Conservation (phyloP, 2,329 filamentous ascomycete species). For the Taxawa tesnikishii region DNA sequence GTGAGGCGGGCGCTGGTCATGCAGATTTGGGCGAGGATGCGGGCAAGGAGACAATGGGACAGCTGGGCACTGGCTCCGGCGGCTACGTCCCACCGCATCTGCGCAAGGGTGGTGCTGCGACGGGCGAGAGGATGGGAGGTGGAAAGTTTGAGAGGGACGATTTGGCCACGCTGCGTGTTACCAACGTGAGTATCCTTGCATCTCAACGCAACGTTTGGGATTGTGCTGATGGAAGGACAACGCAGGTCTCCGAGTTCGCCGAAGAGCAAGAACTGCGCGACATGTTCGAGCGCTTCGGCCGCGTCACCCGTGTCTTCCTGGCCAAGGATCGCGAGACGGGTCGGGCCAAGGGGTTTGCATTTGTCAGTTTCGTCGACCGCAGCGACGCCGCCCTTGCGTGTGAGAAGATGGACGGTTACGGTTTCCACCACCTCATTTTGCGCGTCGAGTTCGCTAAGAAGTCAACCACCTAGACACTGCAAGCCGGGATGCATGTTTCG, state of each 20-base stretch:
- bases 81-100: slow-evolving; percentile 93
- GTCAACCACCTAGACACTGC: slow-evolving; percentile 19
- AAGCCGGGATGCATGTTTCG: too few relatives aligned
- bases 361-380: slow-evolving; percentile 92
- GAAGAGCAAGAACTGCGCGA: slow-evolving; percentile 92
- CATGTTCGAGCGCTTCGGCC: slow-evolving; percentile 95
- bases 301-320: slow-evolving; percentile 92
- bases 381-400: slow-evolving; percentile 83
- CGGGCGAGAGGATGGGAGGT: slow-evolving; percentile 68
- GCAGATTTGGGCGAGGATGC: slow-evolving; percentile 35
- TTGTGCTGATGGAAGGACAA: slow-evolving; percentile 16
- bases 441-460: slow-evolving; percentile 78
- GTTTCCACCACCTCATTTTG: slow-evolving; percentile 78
- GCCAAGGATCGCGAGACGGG: slow-evolving; percentile 96
- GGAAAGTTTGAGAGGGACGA: slow-evolving; percentile 97
- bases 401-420: slow-evolving; percentile 93
- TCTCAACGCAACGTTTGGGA: not conserved
- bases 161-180: slow-evolving; percentile 88
- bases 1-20: slow-evolving; percentile 29
- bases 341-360: slow-evolving; percentile 94
- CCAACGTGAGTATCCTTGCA: slow-evolving; percentile 61
- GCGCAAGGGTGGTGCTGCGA: slow-evolving; percentile 54
- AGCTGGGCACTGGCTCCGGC: slow-evolving; percentile 48
- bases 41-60: slow-evolving; percentile 26
- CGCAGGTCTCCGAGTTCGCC: slow-evolving; percentile 85